phyloP scores from a whole-genome alignment of 176 grass and related monocot genomes.

The Phoenix dactylifera region DNA sequence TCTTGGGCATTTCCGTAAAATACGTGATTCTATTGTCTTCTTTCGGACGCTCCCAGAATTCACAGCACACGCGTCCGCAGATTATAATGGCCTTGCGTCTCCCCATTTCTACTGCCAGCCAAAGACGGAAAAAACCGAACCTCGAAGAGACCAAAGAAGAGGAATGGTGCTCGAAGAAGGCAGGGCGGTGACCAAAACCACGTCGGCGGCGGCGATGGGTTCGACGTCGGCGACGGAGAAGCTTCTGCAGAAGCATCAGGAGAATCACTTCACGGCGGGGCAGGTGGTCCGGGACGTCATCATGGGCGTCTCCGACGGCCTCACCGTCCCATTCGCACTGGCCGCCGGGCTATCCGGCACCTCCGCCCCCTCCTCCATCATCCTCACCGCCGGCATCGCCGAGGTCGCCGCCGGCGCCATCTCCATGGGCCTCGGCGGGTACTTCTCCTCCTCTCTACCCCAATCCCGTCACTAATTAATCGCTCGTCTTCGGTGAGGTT shows the following conservation, averaged over 20 bases:
- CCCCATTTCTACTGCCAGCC: no score
- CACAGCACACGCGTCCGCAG: no score
- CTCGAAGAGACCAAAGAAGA: no score
- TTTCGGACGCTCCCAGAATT: no score
- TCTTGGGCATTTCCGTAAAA: no score
- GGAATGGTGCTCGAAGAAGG: no score
- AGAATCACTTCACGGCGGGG: constrained; percentile 74
- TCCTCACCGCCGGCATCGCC: constrained; percentile 66
- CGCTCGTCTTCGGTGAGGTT: not conserved
- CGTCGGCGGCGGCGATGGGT: not conserved
- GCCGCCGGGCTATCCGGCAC: constrained; percentile 82
- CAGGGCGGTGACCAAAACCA: not conserved
- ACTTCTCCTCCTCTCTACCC: constrained; percentile 12
- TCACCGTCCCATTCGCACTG: constrained; percentile 93
- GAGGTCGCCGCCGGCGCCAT: constrained; percentile 85
- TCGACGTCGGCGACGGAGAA: constrained; percentile 23
- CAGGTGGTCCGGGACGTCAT: constrained; percentile 86
- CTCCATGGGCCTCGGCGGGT: constrained; percentile 98
- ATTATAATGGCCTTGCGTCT: no score
- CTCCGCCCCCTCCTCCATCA: constrained; percentile 59
- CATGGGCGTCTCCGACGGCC: constrained; percentile 84
- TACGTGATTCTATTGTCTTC: no score
- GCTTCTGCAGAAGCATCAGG: constrained; percentile 41
- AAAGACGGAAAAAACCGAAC: no score
- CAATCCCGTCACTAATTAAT: not conserved